A percentile compares a stretch with the other conserved stretches of the same genome.
Conservation (phyloP, 805 yeast genomes). For the Cyberlindnera samutprakarnensis region DNA sequence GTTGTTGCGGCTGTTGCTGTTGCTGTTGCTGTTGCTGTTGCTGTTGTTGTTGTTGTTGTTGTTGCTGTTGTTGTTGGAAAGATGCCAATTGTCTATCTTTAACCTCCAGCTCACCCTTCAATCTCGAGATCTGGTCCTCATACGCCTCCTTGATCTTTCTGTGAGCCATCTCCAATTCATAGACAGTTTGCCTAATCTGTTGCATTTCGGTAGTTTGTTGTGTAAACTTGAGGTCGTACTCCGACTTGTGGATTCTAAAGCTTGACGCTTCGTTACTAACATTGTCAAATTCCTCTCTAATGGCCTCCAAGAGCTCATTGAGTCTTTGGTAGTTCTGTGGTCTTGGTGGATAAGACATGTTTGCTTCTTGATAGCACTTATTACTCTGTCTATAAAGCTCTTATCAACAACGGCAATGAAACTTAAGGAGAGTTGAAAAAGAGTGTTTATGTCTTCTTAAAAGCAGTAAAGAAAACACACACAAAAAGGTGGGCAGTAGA, state of each 20-base stretch:
- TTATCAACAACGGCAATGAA: too few relatives aligned
- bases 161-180: slow-evolving; percentile 90
- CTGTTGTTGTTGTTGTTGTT: slow-evolving; percentile 15
- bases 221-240: slow-evolving; percentile 79
- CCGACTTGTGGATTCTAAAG: slow-evolving; percentile 86
- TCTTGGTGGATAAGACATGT: slow-evolving; percentile 24
- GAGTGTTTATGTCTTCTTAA: too few relatives aligned
- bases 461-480: too few relatives aligned
- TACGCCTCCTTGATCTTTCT: slow-evolving; percentile 92
- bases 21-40: slow-evolving; percentile 26
- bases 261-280: slow-evolving; percentile 80
- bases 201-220: slow-evolving; percentile 93
- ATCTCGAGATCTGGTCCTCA: slow-evolving; percentile 82
- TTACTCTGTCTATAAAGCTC: too few relatives aligned
- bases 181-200: slow-evolving; percentile 88
- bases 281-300: slow-evolving; percentile 83
- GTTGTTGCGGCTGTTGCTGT: slow-evolving; percentile 25
- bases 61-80: slow-evolving; percentile 32
- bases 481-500: too few relatives aligned
- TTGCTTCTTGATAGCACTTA: too few relatives aligned
- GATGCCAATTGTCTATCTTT: slow-evolving; percentile 53
- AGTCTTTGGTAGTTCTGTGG: slow-evolving; percentile 31
- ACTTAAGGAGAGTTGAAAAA: too few relatives aligned
- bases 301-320: slow-evolving; percentile 82
- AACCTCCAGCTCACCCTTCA: slow-evolving; percentile 79